phyloP scores from a whole-genome alignment of 2,329 filamentous ascomycete genomes.

The Scorias spongiosa region DNA sequence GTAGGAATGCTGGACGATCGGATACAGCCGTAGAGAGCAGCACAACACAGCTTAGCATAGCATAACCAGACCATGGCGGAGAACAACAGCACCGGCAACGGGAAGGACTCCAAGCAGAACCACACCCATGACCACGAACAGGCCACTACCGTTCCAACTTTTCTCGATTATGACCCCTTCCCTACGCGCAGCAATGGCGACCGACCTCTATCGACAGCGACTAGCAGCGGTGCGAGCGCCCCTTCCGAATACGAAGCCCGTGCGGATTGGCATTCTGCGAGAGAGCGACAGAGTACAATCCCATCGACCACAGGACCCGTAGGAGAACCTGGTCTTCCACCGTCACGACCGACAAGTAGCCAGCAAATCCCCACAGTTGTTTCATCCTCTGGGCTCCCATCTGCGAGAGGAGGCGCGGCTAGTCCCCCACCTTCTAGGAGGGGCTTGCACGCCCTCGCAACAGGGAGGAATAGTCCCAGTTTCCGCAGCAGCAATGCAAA shows the following conservation, averaged over 20 bases:
- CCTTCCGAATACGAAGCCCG: slow-evolving; percentile 8
- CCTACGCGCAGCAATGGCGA: slow-evolving; percentile 5
- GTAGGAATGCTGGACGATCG: too few relatives aligned
- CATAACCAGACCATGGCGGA: too few relatives aligned
- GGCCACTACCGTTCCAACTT: slow-evolving; percentile 11
- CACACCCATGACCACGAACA: too few relatives aligned
- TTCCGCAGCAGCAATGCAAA: slow-evolving; percentile 2
- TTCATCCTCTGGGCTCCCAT: slow-evolving; percentile 2
- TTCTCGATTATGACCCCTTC: slow-evolving; percentile 15
- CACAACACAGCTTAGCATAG: too few relatives aligned
- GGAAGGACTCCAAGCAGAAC: too few relatives aligned
- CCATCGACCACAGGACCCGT: slow-evolving; percentile 28
- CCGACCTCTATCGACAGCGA: slow-evolving; percentile 7
- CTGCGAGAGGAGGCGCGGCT: slow-evolving; percentile 1
- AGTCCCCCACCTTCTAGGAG: slow-evolving; percentile 1
- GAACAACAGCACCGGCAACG: too few relatives aligned
- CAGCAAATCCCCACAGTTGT: slow-evolving; percentile 21
- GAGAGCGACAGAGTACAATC: slow-evolving; percentile 7
- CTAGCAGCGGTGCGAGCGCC: slow-evolving; percentile 8
- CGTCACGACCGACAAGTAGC: slow-evolving; percentile 27
- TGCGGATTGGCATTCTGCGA: slow-evolving; percentile 5
- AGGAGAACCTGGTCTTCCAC: slow-evolving; percentile 33
- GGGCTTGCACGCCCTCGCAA: not conserved
- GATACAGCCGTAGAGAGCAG: too few relatives aligned
- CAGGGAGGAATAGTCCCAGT: slow-evolving; percentile 4